Conservation (phyloP, 306 rosid genomes). For the Vicia faba region DNA sequence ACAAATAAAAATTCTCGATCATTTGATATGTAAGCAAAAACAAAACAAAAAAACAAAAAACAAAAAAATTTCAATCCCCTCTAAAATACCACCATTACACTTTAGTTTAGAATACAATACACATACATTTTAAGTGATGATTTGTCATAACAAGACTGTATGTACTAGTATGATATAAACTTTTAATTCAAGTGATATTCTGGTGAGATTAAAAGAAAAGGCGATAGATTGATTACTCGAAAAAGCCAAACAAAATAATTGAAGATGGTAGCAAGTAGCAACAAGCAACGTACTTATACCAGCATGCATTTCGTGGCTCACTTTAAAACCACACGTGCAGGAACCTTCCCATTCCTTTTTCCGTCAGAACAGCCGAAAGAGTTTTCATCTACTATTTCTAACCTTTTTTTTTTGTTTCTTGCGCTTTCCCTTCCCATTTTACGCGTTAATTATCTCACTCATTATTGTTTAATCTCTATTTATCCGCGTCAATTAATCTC, state of each 20-base stretch:
- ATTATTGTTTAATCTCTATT: background rate
- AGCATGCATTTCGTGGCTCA: slow-evolving; percentile 44
- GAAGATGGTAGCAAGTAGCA: background rate
- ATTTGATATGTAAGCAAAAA: too few relatives aligned
- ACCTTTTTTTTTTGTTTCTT: background rate
- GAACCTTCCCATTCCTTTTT: slow-evolving; percentile 4
- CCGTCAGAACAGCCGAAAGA: slow-evolving; percentile 20
- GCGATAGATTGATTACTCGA: background rate
- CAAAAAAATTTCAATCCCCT: too few relatives aligned
- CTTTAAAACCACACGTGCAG: slow-evolving; percentile 49
- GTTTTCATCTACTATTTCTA: background rate
- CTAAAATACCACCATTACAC: too few relatives aligned
- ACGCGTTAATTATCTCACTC: background rate
- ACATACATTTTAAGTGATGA: too few relatives aligned
- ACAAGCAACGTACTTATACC: background rate
- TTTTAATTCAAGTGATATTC: too few relatives aligned
- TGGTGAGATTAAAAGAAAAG: too few relatives aligned
- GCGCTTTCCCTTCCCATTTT: background rate
- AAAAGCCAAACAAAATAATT: background rate
- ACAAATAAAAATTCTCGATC: too few relatives aligned
- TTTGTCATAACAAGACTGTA: too few relatives aligned
- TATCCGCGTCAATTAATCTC: background rate
- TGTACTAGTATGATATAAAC: too few relatives aligned
- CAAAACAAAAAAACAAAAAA: too few relatives aligned
- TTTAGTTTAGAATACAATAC: too few relatives aligned